Evolutionary conservation across 768 basidiomycete genomes (phyloP), one percentile per base, ranked within the genome.

Genomic region (Phylloporus sp.): DNA sequence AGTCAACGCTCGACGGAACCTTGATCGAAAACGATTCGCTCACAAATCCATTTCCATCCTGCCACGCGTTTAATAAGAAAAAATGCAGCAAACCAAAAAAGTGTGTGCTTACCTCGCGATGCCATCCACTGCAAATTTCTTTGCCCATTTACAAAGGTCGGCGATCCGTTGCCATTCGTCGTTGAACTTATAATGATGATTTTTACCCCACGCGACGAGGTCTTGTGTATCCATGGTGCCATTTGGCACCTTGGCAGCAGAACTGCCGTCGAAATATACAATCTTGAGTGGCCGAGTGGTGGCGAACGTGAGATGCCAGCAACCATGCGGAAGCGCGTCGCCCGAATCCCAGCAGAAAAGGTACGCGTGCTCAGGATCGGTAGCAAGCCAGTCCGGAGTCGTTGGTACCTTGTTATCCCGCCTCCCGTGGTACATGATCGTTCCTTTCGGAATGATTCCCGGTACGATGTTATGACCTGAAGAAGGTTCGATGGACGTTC

Each of bases 201-300:
- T n/a, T 33, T 53, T 38, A 1, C 74, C 74, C 74, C 73, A 79
- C 17, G 53, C 43, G 4, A 78, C 15, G 14, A 77, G 56, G 45
- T 78, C 77, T 46, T 79, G 77, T 10, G 62, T 68, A 41, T 79
- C 73, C 65, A 78, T 48, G 4, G 71, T 39, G 0, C 76, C 76
- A 1, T 56, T 56, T 14, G 39, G 18, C 59, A 75, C 60, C 44
- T 76, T 77, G 1, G 67, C 70, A 0, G 72, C 76, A 42, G 76
- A 75, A 35, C 61, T 73, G 0, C 78, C 77, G 42, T 80, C 78
- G 33, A 79, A 79, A 50, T 79, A 78, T 8, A 79, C 45, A 3
- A 79, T 56, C 29, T 71, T 73, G 26, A 79, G 55, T 1, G 74
- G 58, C 14, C 62, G 56, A 26, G 53, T 63, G 11, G 54, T 32